phyloP scores from a whole-genome alignment of 441 rosid species.

The Corymbia calophylla region DNA sequence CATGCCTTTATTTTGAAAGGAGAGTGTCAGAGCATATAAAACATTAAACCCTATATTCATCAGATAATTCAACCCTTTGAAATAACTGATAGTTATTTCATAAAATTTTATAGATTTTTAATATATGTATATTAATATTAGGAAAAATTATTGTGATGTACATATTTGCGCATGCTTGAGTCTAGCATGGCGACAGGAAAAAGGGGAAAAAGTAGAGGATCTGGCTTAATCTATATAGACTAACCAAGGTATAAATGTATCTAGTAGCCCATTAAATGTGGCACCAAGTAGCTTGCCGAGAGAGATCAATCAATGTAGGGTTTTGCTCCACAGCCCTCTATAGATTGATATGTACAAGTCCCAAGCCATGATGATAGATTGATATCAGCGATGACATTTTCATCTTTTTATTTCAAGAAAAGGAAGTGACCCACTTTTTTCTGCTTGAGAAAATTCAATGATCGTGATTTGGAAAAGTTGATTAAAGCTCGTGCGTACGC shows the following conservation, averaged over 20 bases:
- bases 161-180: fast-evolving
- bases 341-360: background rate
- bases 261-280: background rate
- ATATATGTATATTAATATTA: background rate
- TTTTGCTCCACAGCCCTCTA: background rate
- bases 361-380: background rate
- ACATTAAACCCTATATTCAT: fast-evolving
- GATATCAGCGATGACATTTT: background rate
- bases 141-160: background rate
- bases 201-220: background rate
- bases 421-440: background rate
- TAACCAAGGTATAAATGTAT: too few species aligned
- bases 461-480: background rate
- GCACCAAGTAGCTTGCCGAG: background rate
- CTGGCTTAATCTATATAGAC: background rate
- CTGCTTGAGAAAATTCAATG: background rate
- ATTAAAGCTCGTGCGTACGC: background rate
- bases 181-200: background rate
- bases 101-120: background rate
- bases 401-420: background rate
- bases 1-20: background rate
- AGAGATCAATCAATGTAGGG: background rate
- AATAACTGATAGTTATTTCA: fast-evolving
- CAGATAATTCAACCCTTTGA: fast-evolving
- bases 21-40: background rate